Base-by-base conservation (phyloP, 768 basidiomycete genomes). In the Brasilioporus rufonigricans region DNA sequence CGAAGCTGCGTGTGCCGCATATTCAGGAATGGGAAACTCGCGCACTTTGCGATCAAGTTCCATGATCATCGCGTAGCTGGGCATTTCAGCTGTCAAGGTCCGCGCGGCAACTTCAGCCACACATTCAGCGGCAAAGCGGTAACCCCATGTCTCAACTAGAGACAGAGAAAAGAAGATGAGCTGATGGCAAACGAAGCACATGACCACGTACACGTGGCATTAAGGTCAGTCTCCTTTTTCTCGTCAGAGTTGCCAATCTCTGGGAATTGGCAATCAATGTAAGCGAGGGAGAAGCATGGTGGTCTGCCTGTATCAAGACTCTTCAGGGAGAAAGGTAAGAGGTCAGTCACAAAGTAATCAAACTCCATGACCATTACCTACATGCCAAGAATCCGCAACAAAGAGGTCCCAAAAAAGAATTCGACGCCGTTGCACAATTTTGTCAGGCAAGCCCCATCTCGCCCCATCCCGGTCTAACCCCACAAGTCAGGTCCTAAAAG, bases 391-490 rank as follows among this genome's bases (percentile, higher is more conserved):
- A 60, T 91, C 89, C 0, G 84, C 82, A 19, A 85, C 76, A 59
- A 88, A 90, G 11, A 89, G 74, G 63, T 90, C 86, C 89, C 89
- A 91, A 71, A 91, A 90, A 11, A 89, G 71, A 31, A 84, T 73
- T 4, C 87, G 79, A 10, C 89, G 78, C 27, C 87, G 73, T 57
- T 86, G 78, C 0, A 89, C 83, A 60, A 83, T 79, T 64, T 82
- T 82, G 2, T 79, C 71, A 6, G 80, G 74, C n/a, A 90, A 69
- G 2, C 75, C 79, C 86, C 86, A 88, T 51, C 81, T 71, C 14
- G 76, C 76, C 55, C 83, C 84, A 58, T 89, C 86, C 44, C 87
- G 82, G 65, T 87, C 86, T 63, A 55, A 40, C 38, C 47, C 53
- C 62, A 53, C 48, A 35, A 19, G 41, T 66, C 50, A 63, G 52